Percentiles rank a stretch among this genome's conserved stretches.
Conservation (phyloP, 2,329 filamentous ascomycete genomes). For the Nakataea oryzae region DNA sequence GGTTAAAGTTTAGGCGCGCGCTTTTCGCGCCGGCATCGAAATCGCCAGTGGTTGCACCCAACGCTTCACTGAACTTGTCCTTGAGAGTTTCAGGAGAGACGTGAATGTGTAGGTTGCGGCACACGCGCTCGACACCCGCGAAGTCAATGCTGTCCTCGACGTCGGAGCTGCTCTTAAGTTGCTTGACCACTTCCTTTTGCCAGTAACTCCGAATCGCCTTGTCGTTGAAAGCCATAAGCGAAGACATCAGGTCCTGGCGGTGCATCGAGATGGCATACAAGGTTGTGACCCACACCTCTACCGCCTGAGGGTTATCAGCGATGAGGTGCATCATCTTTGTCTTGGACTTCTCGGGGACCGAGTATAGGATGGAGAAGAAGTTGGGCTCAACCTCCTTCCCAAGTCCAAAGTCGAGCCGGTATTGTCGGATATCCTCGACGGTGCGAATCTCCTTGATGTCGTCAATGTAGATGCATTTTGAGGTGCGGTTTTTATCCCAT, state of each 20-base stretch:
- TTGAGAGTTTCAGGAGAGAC: conserved; percentile 66
- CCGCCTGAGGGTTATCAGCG: conserved; percentile 60
- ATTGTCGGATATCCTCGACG: conserved; percentile 76
- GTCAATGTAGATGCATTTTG: conserved; percentile 86
- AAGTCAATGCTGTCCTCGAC: conserved; percentile 68
- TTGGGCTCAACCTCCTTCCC: conserved; percentile 55
- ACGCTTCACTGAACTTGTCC: conserved; percentile 60
- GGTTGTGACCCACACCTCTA: conserved; percentile 73
- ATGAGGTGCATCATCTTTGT: conserved; percentile 84
- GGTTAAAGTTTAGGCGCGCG: conserved; percentile 61
- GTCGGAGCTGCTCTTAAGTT: conserved; percentile 33
- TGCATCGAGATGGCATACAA: conserved; percentile 78
- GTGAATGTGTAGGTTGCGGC: conserved; percentile 86
- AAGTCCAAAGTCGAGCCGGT: conserved; percentile 73
- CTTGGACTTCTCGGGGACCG: conserved; percentile 66
- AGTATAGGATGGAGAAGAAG: conserved; percentile 89
- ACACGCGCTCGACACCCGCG: conserved; percentile 69
- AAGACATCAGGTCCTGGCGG: conserved; percentile 82
- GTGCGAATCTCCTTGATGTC: conserved; percentile 86
- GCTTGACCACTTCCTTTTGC: conserved; percentile 70
- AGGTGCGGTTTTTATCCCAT: conserved; percentile 71
- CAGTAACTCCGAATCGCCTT: conserved; percentile 77
- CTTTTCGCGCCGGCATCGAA: conserved; percentile 43
- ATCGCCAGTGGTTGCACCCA: conserved; percentile 6
- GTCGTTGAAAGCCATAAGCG: conserved; percentile 75